Conservation (phyloP, 2,329 filamentous ascomycete genomes). For the Alternaria triticimaculans region DNA sequence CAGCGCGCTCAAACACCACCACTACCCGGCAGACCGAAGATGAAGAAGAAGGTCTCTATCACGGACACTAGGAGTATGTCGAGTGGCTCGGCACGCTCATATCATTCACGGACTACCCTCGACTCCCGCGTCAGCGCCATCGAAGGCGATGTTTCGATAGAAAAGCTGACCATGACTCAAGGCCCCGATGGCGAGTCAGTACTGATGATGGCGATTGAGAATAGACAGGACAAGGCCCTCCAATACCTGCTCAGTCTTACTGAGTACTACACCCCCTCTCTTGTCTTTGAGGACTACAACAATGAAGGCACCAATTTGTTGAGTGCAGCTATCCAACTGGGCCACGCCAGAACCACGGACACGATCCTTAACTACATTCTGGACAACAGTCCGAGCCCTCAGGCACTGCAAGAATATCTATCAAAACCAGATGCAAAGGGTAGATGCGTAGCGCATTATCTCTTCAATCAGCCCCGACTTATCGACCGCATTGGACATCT, state of each 20-base stretch:
- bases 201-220: constrained; percentile 62
- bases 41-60: constrained; percentile 80
- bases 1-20: constrained; percentile 66
- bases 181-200: constrained; percentile 79
- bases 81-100: constrained; percentile 82
- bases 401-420: constrained; percentile 71
- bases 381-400: constrained; percentile 59
- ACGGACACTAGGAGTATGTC: constrained; percentile 91
- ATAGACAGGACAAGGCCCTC: constrained; percentile 73
- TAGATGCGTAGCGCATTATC: constrained; percentile 90
- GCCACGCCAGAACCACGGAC: constrained; percentile 75
- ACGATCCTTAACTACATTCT: constrained; percentile 76
- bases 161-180: constrained; percentile 75
- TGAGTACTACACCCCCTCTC: constrained; percentile 74
- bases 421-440: constrained; percentile 81
- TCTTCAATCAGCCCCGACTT: constrained; percentile 87
- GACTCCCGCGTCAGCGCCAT: constrained; percentile 68
- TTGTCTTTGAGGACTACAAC: constrained; percentile 82
- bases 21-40: constrained; percentile 58
- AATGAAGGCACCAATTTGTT: constrained; percentile 89
- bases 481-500: constrained; percentile 78
- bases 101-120: constrained; percentile 80
- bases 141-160: constrained; percentile 86
- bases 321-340: constrained; percentile 88
- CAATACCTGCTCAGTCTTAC: constrained; percentile 79